These are phyloP conservation scores for Neocucurbitaria cava DNA, from an alignment of 2,329 filamentous ascomycete species.

Conservation along the genomic window DNA sequence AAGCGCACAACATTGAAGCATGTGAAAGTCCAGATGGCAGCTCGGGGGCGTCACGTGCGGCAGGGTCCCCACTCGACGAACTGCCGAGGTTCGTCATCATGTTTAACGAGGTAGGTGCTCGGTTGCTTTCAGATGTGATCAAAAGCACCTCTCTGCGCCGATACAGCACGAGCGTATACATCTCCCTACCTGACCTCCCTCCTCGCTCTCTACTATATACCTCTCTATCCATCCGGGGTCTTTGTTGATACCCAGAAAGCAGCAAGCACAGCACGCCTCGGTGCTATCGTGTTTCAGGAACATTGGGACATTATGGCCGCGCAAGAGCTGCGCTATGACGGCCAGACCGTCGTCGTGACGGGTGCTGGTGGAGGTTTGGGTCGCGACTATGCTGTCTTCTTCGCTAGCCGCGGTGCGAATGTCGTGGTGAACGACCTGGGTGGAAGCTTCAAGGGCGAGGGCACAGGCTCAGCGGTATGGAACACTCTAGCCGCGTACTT, in stretches of 20 bases:
- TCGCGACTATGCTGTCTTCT: conserved; percentile 86
- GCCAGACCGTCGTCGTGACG: conserved; percentile 87
- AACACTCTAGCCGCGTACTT: too few relatives aligned
- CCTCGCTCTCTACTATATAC: not conserved
- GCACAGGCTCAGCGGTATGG: conserved; percentile 81
- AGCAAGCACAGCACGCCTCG: conserved; percentile 4
- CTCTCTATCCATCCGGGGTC: conserved; percentile 10
- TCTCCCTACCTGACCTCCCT: conserved; percentile 6
- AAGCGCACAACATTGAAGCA: not conserved
- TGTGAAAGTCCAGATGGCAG: not conserved
- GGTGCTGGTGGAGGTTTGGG: conserved; percentile 84
- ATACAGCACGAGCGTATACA: conserved; percentile 6
- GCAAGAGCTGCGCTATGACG: conserved; percentile 76
- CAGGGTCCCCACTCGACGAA: not conserved
- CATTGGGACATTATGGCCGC: conserved; percentile 39
- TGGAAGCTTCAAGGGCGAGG: conserved; percentile 91
- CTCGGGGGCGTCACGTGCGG: not conserved
- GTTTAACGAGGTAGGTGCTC: not conserved
- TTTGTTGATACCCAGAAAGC: conserved; percentile 25
- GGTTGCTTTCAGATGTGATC: conserved; percentile 18
- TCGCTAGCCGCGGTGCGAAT: conserved; percentile 87
- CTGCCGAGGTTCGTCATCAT: conserved; percentile 16
- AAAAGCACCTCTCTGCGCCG: conserved; percentile 10
- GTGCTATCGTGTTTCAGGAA: conserved; percentile 2
- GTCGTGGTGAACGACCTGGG: conserved; percentile 98